Evolutionary conservation across 2,329 filamentous ascomycete genomes (phyloP).

Genomic region (Cladosporium sp.): DNA sequence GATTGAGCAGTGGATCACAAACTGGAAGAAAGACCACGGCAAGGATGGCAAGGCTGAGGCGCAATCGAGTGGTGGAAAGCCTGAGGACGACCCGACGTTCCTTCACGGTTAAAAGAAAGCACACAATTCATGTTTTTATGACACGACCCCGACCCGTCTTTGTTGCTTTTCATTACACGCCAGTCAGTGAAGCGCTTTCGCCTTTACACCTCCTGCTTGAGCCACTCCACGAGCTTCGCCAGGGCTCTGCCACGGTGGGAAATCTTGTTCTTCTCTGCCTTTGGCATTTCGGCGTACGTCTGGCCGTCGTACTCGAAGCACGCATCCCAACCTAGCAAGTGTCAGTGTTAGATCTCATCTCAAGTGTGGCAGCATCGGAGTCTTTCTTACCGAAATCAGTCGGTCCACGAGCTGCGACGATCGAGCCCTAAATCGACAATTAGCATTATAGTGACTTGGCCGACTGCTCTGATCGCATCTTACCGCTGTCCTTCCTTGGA

Average conservation of each 20-base stretch:
- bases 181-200: not conserved
- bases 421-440: slow-evolving; percentile 61
- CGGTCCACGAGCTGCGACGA: slow-evolving; percentile 81
- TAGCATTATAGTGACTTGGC: slow-evolving; percentile 7
- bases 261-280: slow-evolving; percentile 82
- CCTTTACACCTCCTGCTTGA: slow-evolving; percentile 37
- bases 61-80: slow-evolving; percentile 25
- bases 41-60: slow-evolving; percentile 36
- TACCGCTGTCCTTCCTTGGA: slow-evolving; percentile 86
- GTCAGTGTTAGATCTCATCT: slow-evolving; percentile 24
- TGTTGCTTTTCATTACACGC: not conserved
- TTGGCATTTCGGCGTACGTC: slow-evolving; percentile 97
- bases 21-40: slow-evolving; percentile 74
- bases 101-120: slow-evolving; percentile 36
- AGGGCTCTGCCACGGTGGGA: slow-evolving; percentile 90
- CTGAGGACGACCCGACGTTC: slow-evolving; percentile 39
- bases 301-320: slow-evolving; percentile 91
- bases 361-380: not conserved
- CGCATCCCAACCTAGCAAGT: slow-evolving; percentile 81
- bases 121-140: slow-evolving; percentile 1
- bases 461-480: slow-evolving; percentile 31
- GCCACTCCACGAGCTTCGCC: slow-evolving; percentile 80
- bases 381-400: slow-evolving; percentile 72
- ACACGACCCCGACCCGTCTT: not conserved
- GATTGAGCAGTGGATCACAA: slow-evolving; percentile 76